Evolutionary conservation across 2,329 filamentous ascomycete genomes (phyloP).

Genomic region (Cladophialophora chaetospira): DNA sequence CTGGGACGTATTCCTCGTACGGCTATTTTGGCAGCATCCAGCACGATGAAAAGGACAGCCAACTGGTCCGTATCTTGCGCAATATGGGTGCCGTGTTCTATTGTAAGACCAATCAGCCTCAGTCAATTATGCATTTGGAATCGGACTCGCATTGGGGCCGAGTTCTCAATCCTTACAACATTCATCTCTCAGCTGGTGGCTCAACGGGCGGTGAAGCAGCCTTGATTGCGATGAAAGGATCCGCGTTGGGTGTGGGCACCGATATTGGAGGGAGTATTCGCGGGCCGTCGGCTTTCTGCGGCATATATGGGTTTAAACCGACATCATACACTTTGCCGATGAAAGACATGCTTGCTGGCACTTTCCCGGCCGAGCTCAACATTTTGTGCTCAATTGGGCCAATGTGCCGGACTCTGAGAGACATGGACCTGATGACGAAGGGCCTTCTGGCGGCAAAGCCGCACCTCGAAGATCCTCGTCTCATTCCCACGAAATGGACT

Average conservation of each 20-base stretch:
- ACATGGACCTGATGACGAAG: conserved; percentile 48
- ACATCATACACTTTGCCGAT: conserved; percentile 46
- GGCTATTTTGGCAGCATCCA: conserved; percentile 20
- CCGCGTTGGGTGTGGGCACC: conserved; percentile 56
- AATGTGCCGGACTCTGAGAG: conserved; percentile 45
- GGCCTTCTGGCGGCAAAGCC: conserved; percentile 48
- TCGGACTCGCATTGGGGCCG: conserved; percentile 37
- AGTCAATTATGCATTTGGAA: conserved; percentile 39
- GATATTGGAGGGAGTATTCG: conserved; percentile 52
- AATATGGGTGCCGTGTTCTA: conserved; percentile 39
- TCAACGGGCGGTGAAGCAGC: conserved; percentile 61
- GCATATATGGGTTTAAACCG: conserved; percentile 45
- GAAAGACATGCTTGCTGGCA: conserved; percentile 10
- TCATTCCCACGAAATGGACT: conserved; percentile 54
- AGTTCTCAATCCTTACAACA: conserved; percentile 59
- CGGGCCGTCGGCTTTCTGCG: conserved; percentile 44
- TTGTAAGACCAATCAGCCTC: conserved; percentile 38
- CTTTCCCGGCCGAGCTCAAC: conserved; percentile 22
- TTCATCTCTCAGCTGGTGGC: conserved; percentile 54
- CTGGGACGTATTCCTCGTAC: conserved; percentile 21
- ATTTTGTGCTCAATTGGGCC: conserved; percentile 19
- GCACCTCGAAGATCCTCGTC: conserved; percentile 56
- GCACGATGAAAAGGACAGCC: conserved; percentile 20
- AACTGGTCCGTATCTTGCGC: conserved; percentile 30
- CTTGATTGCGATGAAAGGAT: conserved; percentile 55